A percentile compares a stretch with the other conserved stretches of the same genome.
Evolutionary conservation across 495 filamentous ascomycete species (phyloP).

Genomic region (Mytilinidion resinicola): DNA sequence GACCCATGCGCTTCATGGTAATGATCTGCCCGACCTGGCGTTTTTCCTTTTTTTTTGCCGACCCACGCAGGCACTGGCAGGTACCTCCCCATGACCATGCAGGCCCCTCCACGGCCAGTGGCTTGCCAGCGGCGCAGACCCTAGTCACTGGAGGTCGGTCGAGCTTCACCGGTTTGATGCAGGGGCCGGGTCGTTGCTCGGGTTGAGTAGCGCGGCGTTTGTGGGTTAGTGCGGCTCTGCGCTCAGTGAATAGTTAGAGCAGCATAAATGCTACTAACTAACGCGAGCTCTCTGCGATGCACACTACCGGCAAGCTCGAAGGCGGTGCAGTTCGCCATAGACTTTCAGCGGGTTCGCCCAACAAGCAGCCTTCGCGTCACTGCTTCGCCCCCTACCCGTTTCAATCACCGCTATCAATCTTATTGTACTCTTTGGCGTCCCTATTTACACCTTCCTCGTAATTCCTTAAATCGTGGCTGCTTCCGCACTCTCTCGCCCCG

Average conservation of each 20-base stretch:
- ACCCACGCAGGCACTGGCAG: neutral
- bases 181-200: slow-evolving; percentile 1
- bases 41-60: slow-evolving; percentile 15
- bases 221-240: slow-evolving; percentile 23
- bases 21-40: slow-evolving; percentile 11
- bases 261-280: slow-evolving; percentile 20
- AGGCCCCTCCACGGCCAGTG: slow-evolving; percentile 7
- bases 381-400: slow-evolving; percentile 26
- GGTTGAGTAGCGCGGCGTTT: neutral
- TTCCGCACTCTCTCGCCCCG: neutral
- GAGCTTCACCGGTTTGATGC: neutral
- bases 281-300: slow-evolving; percentile 7
- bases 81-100: slow-evolving; percentile 18
- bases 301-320: slow-evolving; percentile 9
- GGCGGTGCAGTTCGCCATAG: slow-evolving; percentile 21
- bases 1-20: slow-evolving; percentile 2
- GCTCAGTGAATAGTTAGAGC: neutral
- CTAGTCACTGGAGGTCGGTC: neutral
- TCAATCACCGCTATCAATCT: slow-evolving; percentile 2
- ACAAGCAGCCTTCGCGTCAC: neutral
- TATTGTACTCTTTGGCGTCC: neutral
- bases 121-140: neutral
- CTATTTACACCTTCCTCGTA: neutral
- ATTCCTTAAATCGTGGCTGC: neutral
- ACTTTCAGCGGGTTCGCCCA: slow-evolving; percentile 12